A percentile compares a stretch with the other conserved stretches of the same genome.
These are phyloP conservation scores for Cystobasidiopsis lactophilus DNA, from an alignment of 768 basidiomycete genomes.

Conservation along the genomic window DNA sequence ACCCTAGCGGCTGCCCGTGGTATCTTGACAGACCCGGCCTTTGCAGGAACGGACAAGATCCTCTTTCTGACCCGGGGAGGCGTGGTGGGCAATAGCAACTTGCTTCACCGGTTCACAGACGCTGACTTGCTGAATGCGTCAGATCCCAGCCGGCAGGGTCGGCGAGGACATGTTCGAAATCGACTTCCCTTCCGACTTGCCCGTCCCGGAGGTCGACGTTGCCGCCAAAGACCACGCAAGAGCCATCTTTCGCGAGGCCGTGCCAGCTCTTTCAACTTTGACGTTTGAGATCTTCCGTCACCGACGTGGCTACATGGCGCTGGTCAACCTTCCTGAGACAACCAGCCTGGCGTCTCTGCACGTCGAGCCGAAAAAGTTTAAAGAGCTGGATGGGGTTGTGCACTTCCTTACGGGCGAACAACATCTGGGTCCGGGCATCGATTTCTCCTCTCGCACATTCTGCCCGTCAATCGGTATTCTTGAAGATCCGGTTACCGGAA, in stretches of 20 bases:
- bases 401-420: not conserved
- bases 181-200: not conserved
- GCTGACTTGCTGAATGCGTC: too few relatives aligned
- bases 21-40: not conserved
- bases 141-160: not conserved
- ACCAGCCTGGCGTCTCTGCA: not conserved
- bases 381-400: not conserved
- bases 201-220: not conserved
- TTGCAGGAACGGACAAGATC: not conserved
- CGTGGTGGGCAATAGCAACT: not conserved
- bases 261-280: not conserved
- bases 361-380: too few relatives aligned
- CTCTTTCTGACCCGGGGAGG: not conserved
- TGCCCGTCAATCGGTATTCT: not conserved
- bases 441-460: not conserved
- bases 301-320: not conserved
- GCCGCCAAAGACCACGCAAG: not conserved
- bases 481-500: too few relatives aligned
- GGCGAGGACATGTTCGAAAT: not conserved
- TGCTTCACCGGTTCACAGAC: not conserved
- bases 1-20: not conserved
- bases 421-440: not conserved
- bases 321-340: not conserved
- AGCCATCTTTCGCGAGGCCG: not conserved
- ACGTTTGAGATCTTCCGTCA: not conserved